Conservation (phyloP, 139 green algal species). For the Chlorella sorokiniana region DNA sequence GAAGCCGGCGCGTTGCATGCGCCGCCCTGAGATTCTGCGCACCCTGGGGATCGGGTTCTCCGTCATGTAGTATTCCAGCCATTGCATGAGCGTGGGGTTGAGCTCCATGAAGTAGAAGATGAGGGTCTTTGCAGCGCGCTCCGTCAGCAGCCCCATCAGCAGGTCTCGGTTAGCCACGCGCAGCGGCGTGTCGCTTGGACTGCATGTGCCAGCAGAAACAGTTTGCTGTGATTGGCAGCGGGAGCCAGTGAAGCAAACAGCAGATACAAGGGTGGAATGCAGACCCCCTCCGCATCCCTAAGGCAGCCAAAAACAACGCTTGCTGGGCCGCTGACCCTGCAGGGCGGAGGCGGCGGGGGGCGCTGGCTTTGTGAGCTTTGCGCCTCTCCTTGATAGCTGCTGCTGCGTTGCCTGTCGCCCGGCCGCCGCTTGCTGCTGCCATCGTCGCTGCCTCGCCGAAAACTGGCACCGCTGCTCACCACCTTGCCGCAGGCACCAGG, state of each 20-base stretch:
- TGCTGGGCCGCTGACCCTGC: no score
- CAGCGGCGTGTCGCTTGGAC: constrained; percentile 72
- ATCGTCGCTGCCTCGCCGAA: no score
- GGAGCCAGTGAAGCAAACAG: neutral
- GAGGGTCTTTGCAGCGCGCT: constrained; percentile 77
- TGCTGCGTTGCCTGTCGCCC: no score
- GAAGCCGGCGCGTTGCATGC: neutral
- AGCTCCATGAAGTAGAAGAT: constrained; percentile 73
- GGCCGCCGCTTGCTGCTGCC: no score
- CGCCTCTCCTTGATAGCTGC: no score
- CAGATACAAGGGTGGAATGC: neutral
- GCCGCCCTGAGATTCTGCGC: neutral
- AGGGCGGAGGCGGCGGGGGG: no score
- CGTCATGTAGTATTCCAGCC: constrained; percentile 60
- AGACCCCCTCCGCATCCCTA: no score
- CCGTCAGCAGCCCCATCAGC: constrained; percentile 80
- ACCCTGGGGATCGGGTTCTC: constrained; percentile 71
- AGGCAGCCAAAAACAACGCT: no score
- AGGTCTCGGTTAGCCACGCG: constrained; percentile 83
- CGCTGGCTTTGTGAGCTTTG: no score
- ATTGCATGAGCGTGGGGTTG: constrained; percentile 48
- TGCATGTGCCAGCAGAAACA: constrained; percentile 22
- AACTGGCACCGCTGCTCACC: no score
- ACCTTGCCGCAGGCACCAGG: no score
- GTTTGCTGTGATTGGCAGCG: neutral